Evolutionary conservation across 2,329 filamentous ascomycete species (phyloP), one percentile per base, ranked within the genome.

Genomic region (Sporothrix pseudoabietina): DNA sequence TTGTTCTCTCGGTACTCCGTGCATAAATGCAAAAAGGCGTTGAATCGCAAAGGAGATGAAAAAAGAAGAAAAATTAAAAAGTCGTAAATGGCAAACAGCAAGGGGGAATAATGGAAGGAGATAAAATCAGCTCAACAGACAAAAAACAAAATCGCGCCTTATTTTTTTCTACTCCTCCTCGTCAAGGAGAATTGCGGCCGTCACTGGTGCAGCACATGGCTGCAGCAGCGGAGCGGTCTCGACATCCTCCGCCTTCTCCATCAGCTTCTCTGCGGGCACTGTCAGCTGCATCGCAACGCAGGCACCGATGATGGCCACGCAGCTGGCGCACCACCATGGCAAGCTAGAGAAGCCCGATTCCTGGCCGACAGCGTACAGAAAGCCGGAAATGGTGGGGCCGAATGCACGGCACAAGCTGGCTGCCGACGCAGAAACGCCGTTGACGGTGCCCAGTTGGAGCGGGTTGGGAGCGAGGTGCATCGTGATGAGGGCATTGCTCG

Each of bases 281-380:
- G 89, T 89, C 82, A 98, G 92, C 80, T 89, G 89, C 74, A 94
- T 85, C 80, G 92, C 93, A 78, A 96, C 85, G 69, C 92, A 83
- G 1, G 91, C 93, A 63, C 94, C 96, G 16, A 89, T 81, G 12
- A 93, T 82, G 47, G 94, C 93, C 44, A 98, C 89, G 3, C 92
- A 78, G 9, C 92, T 93, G 76, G 91, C 94, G 75, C 90, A 90
- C 96, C 96, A 99, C 95, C 96, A 99, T 0, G 94, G 92, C 47
- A 98, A 85, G 26, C 94, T 94, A 4, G 94, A 95, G 80, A 94
- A 95, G 49, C 94, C 94, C 7, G 90, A 87, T 76, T 90, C 87
- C 49, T 97, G 87, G 69, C 96, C 96, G 71, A 91, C 85, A 4
- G 94, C 89, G 82, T 97, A 97, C 32, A 98, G 86, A 39, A 94